phyloP scores from a whole-genome alignment of 768 basidiomycete genomes.

The Mycena polygramma region DNA sequence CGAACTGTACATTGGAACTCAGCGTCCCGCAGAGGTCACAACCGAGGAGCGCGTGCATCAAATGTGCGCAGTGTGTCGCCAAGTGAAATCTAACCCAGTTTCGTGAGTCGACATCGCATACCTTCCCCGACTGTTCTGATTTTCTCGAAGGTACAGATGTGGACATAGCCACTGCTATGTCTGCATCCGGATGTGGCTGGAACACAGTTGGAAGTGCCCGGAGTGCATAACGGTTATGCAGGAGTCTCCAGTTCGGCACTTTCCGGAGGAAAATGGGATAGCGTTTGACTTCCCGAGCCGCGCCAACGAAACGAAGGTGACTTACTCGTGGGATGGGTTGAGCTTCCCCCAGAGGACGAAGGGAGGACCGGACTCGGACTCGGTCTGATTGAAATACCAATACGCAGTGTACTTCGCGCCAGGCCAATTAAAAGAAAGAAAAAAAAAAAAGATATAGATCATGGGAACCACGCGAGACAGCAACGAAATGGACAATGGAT shows the following conservation, averaged over 20 bases:
- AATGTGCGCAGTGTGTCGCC: neutral
- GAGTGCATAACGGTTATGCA: neutral
- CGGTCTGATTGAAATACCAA: too few relatives aligned
- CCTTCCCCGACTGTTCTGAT: too few relatives aligned
- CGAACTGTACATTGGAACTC: too few relatives aligned
- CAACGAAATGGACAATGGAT: too few relatives aligned
- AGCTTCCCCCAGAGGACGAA: neutral
- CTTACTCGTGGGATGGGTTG: neutral
- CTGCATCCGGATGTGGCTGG: neutral
- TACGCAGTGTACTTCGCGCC: too few relatives aligned
- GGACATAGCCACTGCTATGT: neutral
- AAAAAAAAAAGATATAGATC: too few relatives aligned
- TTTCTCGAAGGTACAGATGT: neutral
- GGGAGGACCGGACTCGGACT: too few relatives aligned
- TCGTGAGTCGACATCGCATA: too few relatives aligned
- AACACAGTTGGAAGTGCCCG: neutral
- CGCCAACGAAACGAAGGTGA: neutral
- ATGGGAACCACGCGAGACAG: too few relatives aligned
- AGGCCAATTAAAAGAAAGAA: too few relatives aligned
- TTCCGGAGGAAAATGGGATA: neutral
- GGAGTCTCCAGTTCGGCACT: neutral
- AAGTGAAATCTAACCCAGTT: neutral
- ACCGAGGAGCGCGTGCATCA: neutral
- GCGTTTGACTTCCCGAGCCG: neutral
- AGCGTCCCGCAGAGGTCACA: neutral